Conservation (phyloP, 208 protist genomes). For the Angomonas deanei region DNA sequence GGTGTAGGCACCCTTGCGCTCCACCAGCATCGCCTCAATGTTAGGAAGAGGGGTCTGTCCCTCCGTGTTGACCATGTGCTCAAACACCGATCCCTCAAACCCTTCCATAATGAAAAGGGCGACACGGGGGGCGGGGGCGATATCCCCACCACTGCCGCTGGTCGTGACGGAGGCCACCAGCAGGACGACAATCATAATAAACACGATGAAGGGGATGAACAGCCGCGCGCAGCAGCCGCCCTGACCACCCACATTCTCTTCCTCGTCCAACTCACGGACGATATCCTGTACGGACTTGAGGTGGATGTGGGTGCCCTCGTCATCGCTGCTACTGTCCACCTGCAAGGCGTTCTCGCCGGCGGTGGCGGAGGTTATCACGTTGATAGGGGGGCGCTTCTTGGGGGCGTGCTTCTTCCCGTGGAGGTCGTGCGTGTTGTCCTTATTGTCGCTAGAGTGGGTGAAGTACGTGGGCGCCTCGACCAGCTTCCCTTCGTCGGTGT, state of each 20-base stretch:
- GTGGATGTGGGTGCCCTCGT: background rate
- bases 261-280: slow-evolving; percentile 38
- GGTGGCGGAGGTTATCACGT: background rate
- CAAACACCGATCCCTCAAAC: slow-evolving; percentile 49
- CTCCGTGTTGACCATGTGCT: slow-evolving; percentile 29
- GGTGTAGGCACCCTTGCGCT: slow-evolving; percentile 28
- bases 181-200: slow-evolving; percentile 25
- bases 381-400: background rate
- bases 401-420: no score
- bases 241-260: slow-evolving; percentile 37
- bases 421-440: background rate
- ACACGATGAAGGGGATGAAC: slow-evolving; percentile 47
- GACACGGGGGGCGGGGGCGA: slow-evolving; percentile 35
- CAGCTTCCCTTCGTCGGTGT: slow-evolving; percentile 13
- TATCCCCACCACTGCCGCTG: slow-evolving; percentile 31
- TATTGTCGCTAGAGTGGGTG: background rate
- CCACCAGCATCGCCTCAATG: slow-evolving; percentile 31
- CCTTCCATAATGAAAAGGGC: slow-evolving; percentile 67
- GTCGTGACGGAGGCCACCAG: slow-evolving; percentile 28
- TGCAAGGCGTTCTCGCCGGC: background rate
- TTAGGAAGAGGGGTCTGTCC: slow-evolving; percentile 44
- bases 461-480: background rate
- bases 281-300: slow-evolving; percentile 57
- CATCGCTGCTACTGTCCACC: slow-evolving; percentile 1
- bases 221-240: slow-evolving; percentile 65